Evolutionary conservation across 2,329 filamentous ascomycete species (phyloP).

Genomic region (Diaporthe ampelina): DNA sequence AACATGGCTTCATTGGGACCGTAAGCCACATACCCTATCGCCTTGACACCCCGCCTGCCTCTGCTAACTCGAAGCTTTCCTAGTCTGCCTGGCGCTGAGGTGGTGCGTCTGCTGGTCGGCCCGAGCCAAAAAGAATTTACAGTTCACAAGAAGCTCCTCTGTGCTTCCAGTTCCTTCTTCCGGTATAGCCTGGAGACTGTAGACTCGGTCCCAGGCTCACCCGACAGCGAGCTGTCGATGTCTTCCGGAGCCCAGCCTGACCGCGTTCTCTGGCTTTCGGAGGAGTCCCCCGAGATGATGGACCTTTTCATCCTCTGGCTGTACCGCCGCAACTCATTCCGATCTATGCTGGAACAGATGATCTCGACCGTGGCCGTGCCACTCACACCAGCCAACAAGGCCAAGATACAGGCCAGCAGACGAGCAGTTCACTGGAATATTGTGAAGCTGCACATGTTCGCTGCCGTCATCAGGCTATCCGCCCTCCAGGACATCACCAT

Average conservation of each 20-base stretch:
- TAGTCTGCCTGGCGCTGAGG: constrained; percentile 41
- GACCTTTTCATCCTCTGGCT: constrained; percentile 68
- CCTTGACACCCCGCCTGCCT: background rate
- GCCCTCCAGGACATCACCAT: constrained; percentile 69
- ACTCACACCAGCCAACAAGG: constrained; percentile 44
- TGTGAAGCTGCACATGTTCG: constrained; percentile 70
- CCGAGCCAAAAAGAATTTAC: constrained; percentile 57
- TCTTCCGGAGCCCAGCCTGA: constrained; percentile 47
- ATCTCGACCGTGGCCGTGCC: constrained; percentile 48
- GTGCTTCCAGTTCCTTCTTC: constrained; percentile 63
- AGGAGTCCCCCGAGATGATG: constrained; percentile 66
- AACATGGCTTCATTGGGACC: constrained; percentile 36
- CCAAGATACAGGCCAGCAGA: constrained; percentile 45
- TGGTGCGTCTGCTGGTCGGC: constrained; percentile 58
- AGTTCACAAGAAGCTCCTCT: constrained; percentile 61
- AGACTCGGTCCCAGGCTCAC: constrained; percentile 51
- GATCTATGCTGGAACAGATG: constrained; percentile 58
- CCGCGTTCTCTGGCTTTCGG: constrained; percentile 55
- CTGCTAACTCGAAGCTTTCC: constrained; percentile 28
- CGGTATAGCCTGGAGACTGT: constrained; percentile 54
- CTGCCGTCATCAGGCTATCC: constrained; percentile 63
- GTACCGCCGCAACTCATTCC: constrained; percentile 59
- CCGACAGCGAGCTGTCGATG: constrained; percentile 39
- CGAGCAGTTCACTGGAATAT: constrained; percentile 68
- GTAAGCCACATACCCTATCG: constrained; percentile 10